Base-by-base conservation (phyloP, 2,329 filamentous ascomycete species). In the Exophiala viscosa region DNA sequence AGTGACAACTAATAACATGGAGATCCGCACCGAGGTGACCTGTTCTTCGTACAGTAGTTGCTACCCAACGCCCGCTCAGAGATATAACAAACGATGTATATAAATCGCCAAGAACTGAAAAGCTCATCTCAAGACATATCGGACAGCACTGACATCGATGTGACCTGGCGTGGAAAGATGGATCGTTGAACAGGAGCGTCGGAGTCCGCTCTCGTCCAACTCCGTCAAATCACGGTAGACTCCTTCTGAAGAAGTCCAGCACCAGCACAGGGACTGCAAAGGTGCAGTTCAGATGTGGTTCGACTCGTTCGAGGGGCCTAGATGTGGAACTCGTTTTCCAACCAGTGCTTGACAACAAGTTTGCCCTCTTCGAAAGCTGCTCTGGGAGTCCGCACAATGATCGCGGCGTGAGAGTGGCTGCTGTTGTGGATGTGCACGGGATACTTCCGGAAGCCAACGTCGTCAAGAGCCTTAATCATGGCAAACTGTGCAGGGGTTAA, bases 391-490 rank as follows among this genome's bases (percentile, higher is more conserved):
- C 92, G 81, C 33, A 95, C 84, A 58, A 97, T 88, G 43, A 97
- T 95, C 2, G 91, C 91, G 0, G 91, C 92, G 69, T 97, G 92
- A 54, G 82, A 88, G 66, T 96, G 89, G n/a, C 77, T 73, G 49
- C 83, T 79, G 5, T 90, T 87, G 51, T 75, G 73, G 51, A 76
- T 76, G 54, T 73, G 69, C 8, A 76, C 80, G 0, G 78, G 78
- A 59, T 78, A 81, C 61, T 82, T 84, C 39, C 70, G 75, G 65
- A 82, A 79, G 2, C 80, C 80, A 0, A 84, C 72, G 3, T 73
- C 67, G 59, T 97, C 84, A 44, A 97, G 74, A 8, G 83, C 81
- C 28, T 86, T 78, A 57, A 96, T 87, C 82, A 96, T 96, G 44
- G 81, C 78, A 66, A 96, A 95, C 70, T 97, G 92, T 43, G 84